These are phyloP conservation scores for Solanum sparsipilum DNA, from an alignment of 257 asterid genomes.

Conservation along the genomic window DNA sequence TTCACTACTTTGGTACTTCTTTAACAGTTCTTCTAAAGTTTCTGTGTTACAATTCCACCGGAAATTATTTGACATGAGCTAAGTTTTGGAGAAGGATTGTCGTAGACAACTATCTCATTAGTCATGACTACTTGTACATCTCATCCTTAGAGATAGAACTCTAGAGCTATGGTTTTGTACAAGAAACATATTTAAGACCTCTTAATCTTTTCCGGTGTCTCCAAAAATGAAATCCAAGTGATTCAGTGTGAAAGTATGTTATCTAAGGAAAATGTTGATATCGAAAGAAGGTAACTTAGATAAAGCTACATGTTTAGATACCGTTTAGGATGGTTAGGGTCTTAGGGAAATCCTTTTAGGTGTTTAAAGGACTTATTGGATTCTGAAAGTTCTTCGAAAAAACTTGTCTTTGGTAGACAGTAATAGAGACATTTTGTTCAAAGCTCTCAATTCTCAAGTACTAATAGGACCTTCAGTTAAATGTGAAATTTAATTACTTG, in stretches of 20 bases:
- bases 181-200: neutral
- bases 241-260: neutral
- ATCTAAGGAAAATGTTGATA: neutral
- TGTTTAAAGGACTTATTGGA: neutral
- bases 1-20: neutral
- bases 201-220: neutral
- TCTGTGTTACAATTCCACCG: neutral
- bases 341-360: neutral
- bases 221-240: neutral
- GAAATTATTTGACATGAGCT: neutral
- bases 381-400: neutral
- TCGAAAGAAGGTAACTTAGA: neutral
- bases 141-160: neutral
- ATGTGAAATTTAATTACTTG: neutral
- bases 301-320: neutral
- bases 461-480: neutral
- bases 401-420: neutral
- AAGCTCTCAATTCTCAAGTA: neutral
- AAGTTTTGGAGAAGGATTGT: neutral
- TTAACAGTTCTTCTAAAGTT: neutral
- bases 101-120: neutral
- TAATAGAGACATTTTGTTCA: neutral
- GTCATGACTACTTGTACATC: neutral
- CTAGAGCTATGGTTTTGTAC: neutral
- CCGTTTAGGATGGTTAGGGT: neutral